phyloP scores from a whole-genome alignment of 2,329 filamentous ascomycete species.

The Curvularia lunata region DNA sequence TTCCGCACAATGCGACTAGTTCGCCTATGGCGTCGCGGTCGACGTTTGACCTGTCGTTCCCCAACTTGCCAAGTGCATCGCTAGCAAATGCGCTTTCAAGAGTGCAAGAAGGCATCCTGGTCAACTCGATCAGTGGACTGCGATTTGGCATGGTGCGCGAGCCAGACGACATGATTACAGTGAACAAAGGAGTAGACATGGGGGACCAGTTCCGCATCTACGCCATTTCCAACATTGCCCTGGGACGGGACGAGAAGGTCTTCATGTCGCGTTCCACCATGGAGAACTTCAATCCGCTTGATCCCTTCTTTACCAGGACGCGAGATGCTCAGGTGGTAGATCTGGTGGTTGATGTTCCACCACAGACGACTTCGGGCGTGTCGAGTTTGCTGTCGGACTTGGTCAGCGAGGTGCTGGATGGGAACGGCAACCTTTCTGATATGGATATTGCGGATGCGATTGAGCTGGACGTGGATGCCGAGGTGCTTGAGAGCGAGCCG shows the following conservation, averaged over 20 bases:
- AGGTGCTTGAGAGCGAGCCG: conserved; percentile 33
- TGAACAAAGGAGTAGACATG: conserved; percentile 40
- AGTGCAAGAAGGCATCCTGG: conserved; percentile 63
- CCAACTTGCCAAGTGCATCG: conserved; percentile 59
- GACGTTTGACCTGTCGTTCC: conserved; percentile 74
- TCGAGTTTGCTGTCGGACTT: conserved; percentile 29
- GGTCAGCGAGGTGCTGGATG: conserved; percentile 30
- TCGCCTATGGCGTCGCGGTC: conserved; percentile 72
- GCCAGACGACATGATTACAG: conserved; percentile 50
- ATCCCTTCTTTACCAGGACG: conserved; percentile 82
- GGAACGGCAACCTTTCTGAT: conserved; percentile 34
- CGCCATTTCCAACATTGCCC: conserved; percentile 77
- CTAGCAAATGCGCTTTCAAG: conserved; percentile 61
- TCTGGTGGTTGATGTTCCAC: conserved; percentile 67
- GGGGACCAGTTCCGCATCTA: conserved; percentile 71
- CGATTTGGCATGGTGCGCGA: conserved; percentile 73
- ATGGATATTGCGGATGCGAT: conserved; percentile 30
- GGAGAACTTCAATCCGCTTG: conserved; percentile 72
- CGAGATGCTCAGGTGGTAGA: conserved; percentile 77
- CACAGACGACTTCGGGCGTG: conserved; percentile 29
- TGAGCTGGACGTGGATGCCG: conserved; percentile 36
- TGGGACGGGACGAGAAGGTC: conserved; percentile 88
- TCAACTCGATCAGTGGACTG: conserved; percentile 66
- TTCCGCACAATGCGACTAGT: conserved; percentile 80
- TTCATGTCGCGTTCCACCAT: conserved; percentile 76